A percentile compares a stretch with the other conserved stretches of the same genome.
These are phyloP conservation scores for Capillidium rhysosporum DNA, from an alignment of 371 early-diverging fungal genomes.

Conservation along the genomic window DNA sequence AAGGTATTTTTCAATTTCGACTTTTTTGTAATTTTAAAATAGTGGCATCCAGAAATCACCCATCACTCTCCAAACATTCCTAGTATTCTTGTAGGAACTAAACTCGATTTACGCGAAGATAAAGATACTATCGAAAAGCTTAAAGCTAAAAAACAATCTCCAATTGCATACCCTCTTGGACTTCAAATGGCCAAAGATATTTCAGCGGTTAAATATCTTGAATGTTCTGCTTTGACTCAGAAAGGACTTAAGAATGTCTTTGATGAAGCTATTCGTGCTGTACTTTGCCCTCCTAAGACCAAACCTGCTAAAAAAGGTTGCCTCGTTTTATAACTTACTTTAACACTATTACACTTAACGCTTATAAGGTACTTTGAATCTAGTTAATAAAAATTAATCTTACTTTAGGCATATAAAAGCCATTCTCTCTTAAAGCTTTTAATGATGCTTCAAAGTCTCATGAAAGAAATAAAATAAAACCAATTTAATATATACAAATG, in stretches of 20 bases:
- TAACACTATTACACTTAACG: no score
- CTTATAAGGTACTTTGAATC: no score
- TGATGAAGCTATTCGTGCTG: slow-evolving; percentile 96
- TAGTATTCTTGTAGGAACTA: slow-evolving; percentile 94
- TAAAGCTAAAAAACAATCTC: slow-evolving; percentile 67
- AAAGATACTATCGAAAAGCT: slow-evolving; percentile 70
- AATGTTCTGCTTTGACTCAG: slow-evolving; percentile 97
- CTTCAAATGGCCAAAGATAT: slow-evolving; percentile 80
- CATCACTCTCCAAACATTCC: slow-evolving; percentile 92
- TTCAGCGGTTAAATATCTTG: slow-evolving; percentile 79
- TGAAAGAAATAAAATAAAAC: no score
- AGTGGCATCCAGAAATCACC: slow-evolving; percentile 91
- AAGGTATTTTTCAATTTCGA: slow-evolving; percentile 27
- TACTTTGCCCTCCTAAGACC: slow-evolving; percentile 43
- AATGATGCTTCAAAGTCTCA: no score
- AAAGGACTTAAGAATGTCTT: slow-evolving; percentile 95
- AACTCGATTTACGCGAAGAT: slow-evolving; percentile 94
- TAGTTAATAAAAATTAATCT: no score
- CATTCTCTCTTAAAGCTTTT: no score
- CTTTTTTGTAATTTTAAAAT: neutral
- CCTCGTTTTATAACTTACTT: slow-evolving; percentile 30
- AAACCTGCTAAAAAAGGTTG: slow-evolving; percentile 44
- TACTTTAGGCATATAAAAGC: no score
- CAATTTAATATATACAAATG: no score
- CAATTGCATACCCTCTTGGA: slow-evolving; percentile 78